Evolutionary conservation across 441 rosid genomes (phyloP), one percentile per base, ranked within the genome.

Genomic region (Arabidopsis hybrid): DNA sequence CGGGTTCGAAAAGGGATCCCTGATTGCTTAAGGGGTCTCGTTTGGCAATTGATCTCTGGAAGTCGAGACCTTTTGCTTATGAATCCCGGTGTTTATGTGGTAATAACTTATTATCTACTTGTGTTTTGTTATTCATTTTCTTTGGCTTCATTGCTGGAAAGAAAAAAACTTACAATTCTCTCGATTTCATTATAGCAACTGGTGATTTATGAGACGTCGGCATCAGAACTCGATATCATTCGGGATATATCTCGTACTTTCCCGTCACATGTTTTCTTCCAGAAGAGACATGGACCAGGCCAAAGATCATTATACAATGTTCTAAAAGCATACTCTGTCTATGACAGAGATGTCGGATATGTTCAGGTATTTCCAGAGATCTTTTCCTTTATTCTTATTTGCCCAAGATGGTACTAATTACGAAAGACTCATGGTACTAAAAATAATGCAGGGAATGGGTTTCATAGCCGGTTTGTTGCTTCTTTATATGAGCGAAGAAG

Each of bases 401-500:
- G 18, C 46, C 46, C 45, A 63, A 32, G 38, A 31, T 62, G 69
- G 79, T 63, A 16, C 55, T 62, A 64, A 31, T 31, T 31, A 31
- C 32, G 4, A 31, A 75, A 14, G 36, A 14, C 8, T 32, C 42
- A 70, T 49, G 12, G 43, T 71, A 71, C 65, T 73, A 35, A 39
- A 62, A 74, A 73, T 1, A 21, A 21, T 86, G 81, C 83, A 95
- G 98, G 99, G 98, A 47, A 92, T 95, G 99, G 99, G 98, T 2
- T 95, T 95, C 50, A 71, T 95, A 61, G 93, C 98, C 5, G 98
- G 98, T 69, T 81, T 95, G 55, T 85, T 95, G 74, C 97, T 95
- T 83, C 98, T 95, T 64, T 89, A 91, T 80, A 95, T 95, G 98
- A 88, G 99, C 11, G 98, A 95, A 85, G 99, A 95, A 79, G 98